These are phyloP conservation scores for Aechmea fasciata DNA, from an alignment of 176 grass and related monocot genomes.

Conservation along the genomic window DNA sequence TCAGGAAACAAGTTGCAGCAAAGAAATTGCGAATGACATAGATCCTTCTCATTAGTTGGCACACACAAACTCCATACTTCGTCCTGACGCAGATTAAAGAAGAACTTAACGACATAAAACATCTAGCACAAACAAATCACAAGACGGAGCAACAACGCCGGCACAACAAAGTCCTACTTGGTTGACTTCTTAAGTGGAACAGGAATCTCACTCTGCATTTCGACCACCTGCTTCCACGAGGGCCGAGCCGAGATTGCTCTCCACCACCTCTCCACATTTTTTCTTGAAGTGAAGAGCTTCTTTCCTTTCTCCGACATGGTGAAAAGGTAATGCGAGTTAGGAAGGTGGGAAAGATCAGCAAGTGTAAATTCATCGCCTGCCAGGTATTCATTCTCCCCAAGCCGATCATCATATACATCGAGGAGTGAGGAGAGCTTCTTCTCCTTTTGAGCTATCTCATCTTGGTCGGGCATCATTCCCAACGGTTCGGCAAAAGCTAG, in stretches of 20 bases:
- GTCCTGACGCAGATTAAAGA: background rate
- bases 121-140: background rate
- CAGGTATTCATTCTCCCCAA: constrained; percentile 36
- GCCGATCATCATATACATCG: constrained; percentile 39
- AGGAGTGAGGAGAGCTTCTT: constrained; percentile 44
- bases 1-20: background rate
- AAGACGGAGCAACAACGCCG: background rate
- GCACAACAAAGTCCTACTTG: background rate
- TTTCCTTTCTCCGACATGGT: constrained; percentile 29
- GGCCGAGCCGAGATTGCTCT: constrained; percentile 36
- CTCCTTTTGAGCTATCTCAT: constrained; percentile 34
- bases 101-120: background rate
- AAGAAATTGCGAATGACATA: background rate
- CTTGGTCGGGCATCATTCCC: constrained; percentile 31
- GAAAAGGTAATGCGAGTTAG: constrained; percentile 65
- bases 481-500: constrained; percentile 56
- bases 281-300: constrained; percentile 59
- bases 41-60: background rate
- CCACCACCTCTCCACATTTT: constrained; percentile 69
- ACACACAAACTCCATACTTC: background rate
- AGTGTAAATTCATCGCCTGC: constrained; percentile 51
- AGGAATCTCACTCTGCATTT: constrained; percentile 70
- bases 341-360: constrained; percentile 69
- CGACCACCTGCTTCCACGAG: constrained; percentile 51
- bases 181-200: constrained; percentile 37